These are phyloP conservation scores for Lodderomyces pseudojiufengensis DNA, from an alignment of 1,139 yeast genomes.

Conservation along the genomic window DNA sequence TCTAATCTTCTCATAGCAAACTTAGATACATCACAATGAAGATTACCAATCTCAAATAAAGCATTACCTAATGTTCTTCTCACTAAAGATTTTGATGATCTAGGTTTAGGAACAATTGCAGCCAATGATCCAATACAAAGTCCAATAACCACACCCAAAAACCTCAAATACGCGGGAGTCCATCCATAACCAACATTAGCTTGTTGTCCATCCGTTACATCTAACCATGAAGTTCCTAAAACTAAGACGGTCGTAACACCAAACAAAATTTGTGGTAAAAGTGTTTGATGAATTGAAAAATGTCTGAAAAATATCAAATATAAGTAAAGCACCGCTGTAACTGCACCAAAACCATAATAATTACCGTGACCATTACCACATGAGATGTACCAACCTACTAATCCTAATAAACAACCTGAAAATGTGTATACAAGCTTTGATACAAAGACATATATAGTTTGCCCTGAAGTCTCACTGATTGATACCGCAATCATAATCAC, in stretches of 20 bases:
- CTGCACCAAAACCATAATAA: constrained; percentile 31
- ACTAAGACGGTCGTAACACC: constrained; percentile 32
- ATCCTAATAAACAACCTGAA: constrained; percentile 30
- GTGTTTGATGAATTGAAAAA: constrained; percentile 28
- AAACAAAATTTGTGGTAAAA: constrained; percentile 29
- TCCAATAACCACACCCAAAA: constrained; percentile 29
- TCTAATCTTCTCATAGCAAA: constrained; percentile 25
- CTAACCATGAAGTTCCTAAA: constrained; percentile 36
- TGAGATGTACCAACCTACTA: constrained; percentile 38
- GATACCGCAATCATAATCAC: constrained; percentile 35
- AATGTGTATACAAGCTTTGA: constrained; percentile 28
- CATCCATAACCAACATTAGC: constrained; percentile 29
- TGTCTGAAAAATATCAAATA: constrained; percentile 29
- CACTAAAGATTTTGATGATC: constrained; percentile 28
- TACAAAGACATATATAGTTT: constrained; percentile 27
- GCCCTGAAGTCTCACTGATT: constrained; percentile 32
- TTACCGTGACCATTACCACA: constrained; percentile 31
- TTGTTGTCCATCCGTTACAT: constrained; percentile 18
- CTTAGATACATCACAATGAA: constrained; percentile 29
- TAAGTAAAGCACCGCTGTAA: constrained; percentile 25
- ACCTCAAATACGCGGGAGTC: constrained; percentile 27
- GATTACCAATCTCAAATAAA: constrained; percentile 25
- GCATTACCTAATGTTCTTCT: constrained; percentile 24
- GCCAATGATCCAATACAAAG: constrained; percentile 30
- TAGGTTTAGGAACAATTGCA: constrained; percentile 29